Evolutionary conservation across 768 basidiomycete genomes (phyloP), one percentile per base, ranked within the genome.

Genomic region (Sarcodon aspratus): DNA sequence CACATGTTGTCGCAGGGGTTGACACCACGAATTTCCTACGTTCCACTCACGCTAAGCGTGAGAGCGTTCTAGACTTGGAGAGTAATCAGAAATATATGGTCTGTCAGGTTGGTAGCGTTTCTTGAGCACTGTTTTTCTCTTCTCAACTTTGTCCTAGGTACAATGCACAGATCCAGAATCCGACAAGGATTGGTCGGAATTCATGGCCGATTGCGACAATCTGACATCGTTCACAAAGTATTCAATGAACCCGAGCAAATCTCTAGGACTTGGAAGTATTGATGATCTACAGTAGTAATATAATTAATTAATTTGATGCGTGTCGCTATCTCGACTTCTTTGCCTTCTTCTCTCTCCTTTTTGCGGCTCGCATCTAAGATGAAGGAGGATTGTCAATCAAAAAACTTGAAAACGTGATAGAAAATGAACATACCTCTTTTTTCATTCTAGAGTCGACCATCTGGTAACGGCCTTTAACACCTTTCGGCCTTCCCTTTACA

Each of bases 381-480:
- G 47, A 18, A 46, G 46, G 33, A 54, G 18, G 12, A 47, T 54
- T 36, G 55, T n/a, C 34, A 42, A 48, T 34, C 10, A 44, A 46
- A 37, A 35, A 42, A 42, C 40, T 9, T 27, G 40, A 38, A 18
- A 13, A 46, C 3, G 38, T 27, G 50, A 45, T 45, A 49, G 38
- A 48, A 44, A 6, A 40, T 37, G 31, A 42, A 63, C 75, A 34
- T 38, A 86, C 88, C 78, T 92, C 89, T 76, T 94, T 96, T 65
- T 76, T 88, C 85, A 93, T 92, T 55, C 94, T 73, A 4, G 90
- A 69, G 65, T 96, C 94, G 1, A 95, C 91, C 90, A 96, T 96
- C 36, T 82, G 70, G 65, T 96, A 98, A 44, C 87, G 78, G 33
- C 95, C 96, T 68, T 96, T 97, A 51, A 97, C 83, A 53, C 96